A percentile compares a stretch with the other conserved stretches of the same genome.
Evolutionary conservation across 1,284 basidiomycete genomes (phyloP).

Genomic region (Microbotryum lychnidis-dioicae): DNA sequence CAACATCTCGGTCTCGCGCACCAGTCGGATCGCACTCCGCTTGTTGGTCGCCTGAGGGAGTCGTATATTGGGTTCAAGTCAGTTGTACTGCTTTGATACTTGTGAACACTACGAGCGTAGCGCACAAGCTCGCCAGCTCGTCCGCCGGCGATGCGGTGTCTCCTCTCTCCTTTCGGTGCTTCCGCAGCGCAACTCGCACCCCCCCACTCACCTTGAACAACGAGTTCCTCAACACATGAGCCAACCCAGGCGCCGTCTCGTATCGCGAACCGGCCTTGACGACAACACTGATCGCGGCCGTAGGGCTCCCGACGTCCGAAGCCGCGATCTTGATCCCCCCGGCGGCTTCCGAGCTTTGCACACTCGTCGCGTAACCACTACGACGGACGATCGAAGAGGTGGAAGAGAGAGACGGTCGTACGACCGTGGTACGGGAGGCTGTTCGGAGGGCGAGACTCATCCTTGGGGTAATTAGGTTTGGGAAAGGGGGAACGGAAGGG

Average conservation of each 20-base stretch:
- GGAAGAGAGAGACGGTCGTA: too few relatives aligned
- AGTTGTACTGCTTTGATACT: not conserved
- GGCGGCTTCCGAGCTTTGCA: slow-evolving; percentile 49
- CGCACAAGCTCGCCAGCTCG: not conserved
- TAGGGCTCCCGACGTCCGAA: slow-evolving; percentile 66
- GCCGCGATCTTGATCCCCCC: slow-evolving; percentile 75
- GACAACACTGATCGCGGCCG: slow-evolving; percentile 74
- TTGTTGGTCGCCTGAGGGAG: slow-evolving; percentile 60
- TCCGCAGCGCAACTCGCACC: not conserved
- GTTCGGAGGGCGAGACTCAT: too few relatives aligned
- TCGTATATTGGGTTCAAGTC: not conserved
- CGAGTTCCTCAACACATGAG: slow-evolving; percentile 90
- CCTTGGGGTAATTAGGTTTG: too few relatives aligned
- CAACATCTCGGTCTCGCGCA: slow-evolving; percentile 87
- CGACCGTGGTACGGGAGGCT: too few relatives aligned
- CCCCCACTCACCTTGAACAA: slow-evolving; percentile 73
- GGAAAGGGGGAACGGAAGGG: too few relatives aligned
- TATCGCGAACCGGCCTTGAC: slow-evolving; percentile 84
- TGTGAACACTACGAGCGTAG: not conserved
- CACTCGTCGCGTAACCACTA: too few relatives aligned
- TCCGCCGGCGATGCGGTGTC: not conserved
- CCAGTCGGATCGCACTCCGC: slow-evolving; percentile 80
- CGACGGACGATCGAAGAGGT: too few relatives aligned
- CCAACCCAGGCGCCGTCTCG: slow-evolving; percentile 75
- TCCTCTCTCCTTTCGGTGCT: not conserved